Conservation (phyloP, 129 eudicot species). For the Mikania micrantha region DNA sequence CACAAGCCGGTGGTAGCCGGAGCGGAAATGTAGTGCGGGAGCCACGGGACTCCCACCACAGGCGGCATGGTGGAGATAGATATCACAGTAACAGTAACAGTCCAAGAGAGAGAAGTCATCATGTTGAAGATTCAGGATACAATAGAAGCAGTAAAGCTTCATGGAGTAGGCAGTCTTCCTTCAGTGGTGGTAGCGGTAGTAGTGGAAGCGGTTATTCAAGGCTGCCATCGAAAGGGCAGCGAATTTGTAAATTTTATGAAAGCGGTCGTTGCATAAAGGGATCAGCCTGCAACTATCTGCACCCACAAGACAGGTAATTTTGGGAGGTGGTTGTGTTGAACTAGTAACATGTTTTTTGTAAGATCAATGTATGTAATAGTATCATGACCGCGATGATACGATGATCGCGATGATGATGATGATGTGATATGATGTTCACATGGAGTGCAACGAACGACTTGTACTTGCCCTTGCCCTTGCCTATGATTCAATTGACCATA, state of each 20-base stretch:
- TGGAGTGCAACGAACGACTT: conserved; percentile 33
- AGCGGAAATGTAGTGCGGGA: conserved; percentile 37
- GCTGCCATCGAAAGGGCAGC: conserved; percentile 48
- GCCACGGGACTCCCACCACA: conserved; percentile 36
- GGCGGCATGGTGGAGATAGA: conserved; percentile 40
- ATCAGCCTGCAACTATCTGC: conserved; percentile 60
- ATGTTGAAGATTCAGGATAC: conserved; percentile 47
- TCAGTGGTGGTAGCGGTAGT: conserved; percentile 21
- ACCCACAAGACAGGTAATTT: conserved; percentile 40
- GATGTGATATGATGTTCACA: conserved; percentile 12
- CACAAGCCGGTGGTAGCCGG: conserved; percentile 24
- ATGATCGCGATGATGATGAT: conserved; percentile 1
- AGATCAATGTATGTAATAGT: conserved; percentile 21
- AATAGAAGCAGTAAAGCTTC: conserved; percentile 47
- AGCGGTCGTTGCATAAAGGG: conserved; percentile 82
- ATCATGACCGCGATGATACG: neutral
- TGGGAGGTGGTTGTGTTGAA: conserved; percentile 6
- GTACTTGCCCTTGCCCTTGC: conserved; percentile 9
- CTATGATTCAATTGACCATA: conserved; percentile 26
- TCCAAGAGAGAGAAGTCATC: conserved; percentile 53
- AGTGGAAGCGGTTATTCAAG: conserved; percentile 58
- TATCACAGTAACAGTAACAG: conserved; percentile 22
- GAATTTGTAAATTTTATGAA: conserved; percentile 71
- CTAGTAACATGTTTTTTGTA: conserved; percentile 29
- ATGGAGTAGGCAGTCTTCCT: conserved; percentile 55